Percentiles rank a stretch among this genome's conserved stretches.
Conservation (phyloP, 768 basidiomycete species). For the Cyclocybe cylindracea region DNA sequence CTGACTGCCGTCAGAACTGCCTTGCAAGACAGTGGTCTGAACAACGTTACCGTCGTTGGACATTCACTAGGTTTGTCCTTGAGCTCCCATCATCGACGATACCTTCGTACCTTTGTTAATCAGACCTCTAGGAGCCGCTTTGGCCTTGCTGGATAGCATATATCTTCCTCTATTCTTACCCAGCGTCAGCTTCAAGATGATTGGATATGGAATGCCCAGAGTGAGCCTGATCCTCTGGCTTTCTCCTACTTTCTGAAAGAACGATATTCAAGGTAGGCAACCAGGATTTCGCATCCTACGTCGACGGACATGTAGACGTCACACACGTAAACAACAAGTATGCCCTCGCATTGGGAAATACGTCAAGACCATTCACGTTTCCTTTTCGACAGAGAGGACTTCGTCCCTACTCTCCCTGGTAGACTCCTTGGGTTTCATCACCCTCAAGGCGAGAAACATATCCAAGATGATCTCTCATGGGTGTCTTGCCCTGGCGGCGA, state of each 20-base stretch:
- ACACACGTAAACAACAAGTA: constrained; percentile 59
- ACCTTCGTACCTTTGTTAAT: constrained; percentile 1
- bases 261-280: constrained; percentile 32
- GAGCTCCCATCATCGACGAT: constrained; percentile 9
- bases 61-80: constrained; percentile 40
- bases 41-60: constrained; percentile 40
- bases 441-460: constrained; percentile 42
- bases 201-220: constrained; percentile 46
- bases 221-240: constrained; percentile 24
- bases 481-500: constrained; percentile 62
- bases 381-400: constrained; percentile 30
- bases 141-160: constrained; percentile 49
- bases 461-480: constrained; percentile 45
- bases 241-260: neutral
- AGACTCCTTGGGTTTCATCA: constrained; percentile 46
- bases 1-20: constrained; percentile 40
- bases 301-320: constrained; percentile 45
- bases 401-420: constrained; percentile 42
- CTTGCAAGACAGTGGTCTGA: constrained; percentile 32
- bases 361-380: neutral
- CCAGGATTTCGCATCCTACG: constrained; percentile 58
- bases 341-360: constrained; percentile 2
- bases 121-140: constrained; percentile 31
- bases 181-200: constrained; percentile 32
- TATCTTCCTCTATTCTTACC: constrained; percentile 54